These are phyloP conservation scores for Phylloporus arenicola DNA, from an alignment of 768 basidiomycete species.

Conservation along the genomic window DNA sequence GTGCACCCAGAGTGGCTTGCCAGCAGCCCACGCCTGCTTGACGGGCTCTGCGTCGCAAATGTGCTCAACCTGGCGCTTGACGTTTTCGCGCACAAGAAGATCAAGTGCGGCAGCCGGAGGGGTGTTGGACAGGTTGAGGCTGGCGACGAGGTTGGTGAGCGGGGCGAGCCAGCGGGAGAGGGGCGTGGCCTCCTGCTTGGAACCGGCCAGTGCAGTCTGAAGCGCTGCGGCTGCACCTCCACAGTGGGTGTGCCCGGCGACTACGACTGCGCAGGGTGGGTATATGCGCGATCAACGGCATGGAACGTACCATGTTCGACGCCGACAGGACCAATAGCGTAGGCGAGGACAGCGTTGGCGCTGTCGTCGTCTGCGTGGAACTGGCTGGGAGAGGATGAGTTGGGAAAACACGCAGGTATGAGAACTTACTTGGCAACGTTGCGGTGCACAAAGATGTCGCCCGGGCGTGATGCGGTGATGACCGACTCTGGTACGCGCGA, in stretches of 20 bases:
- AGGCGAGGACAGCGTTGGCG: slow-evolving; percentile 65
- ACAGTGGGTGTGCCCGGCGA: slow-evolving; percentile 81
- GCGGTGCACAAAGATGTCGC: slow-evolving; percentile 83
- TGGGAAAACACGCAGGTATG: neutral
- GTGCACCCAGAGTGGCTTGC: slow-evolving; percentile 51
- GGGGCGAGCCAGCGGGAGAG: slow-evolving; percentile 72
- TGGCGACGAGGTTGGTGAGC: slow-evolving; percentile 44
- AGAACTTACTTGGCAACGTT: slow-evolving; percentile 79
- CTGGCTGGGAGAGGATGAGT: slow-evolving; percentile 43
- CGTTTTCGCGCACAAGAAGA: slow-evolving; percentile 54
- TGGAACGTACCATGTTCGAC: slow-evolving; percentile 64
- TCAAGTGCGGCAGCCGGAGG: slow-evolving; percentile 37
- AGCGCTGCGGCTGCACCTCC: slow-evolving; percentile 67
- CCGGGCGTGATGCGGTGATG: slow-evolving; percentile 66
- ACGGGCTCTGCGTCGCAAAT: slow-evolving; percentile 44
- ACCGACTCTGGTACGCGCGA: slow-evolving; percentile 84
- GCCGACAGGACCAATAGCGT: slow-evolving; percentile 64
- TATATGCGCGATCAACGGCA: neutral
- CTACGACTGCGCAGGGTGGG: slow-evolving; percentile 47
- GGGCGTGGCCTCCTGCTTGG: slow-evolving; percentile 24
- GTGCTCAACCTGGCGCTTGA: slow-evolving; percentile 50
- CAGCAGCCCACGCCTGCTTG: slow-evolving; percentile 37
- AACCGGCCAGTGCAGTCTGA: slow-evolving; percentile 26
- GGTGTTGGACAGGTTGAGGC: slow-evolving; percentile 39
- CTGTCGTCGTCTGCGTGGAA: slow-evolving; percentile 68